Evolutionary conservation across 2,329 filamentous ascomycete genomes (phyloP).

Genomic region (Penicillium polonicum): DNA sequence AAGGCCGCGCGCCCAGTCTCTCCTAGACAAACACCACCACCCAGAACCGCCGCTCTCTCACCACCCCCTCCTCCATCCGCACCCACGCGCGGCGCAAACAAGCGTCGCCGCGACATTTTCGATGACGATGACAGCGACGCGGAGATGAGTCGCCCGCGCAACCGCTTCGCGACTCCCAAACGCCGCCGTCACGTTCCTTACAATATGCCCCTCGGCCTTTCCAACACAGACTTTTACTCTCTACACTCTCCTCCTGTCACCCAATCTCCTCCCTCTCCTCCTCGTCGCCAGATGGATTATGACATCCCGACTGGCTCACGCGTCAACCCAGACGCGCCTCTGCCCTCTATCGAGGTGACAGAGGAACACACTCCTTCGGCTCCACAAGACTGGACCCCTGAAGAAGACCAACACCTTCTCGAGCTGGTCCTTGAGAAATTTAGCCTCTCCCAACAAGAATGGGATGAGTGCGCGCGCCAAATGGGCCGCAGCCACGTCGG

Average conservation of each 20-base stretch:
- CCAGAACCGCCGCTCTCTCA: conserved; percentile 14
- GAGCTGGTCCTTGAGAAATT: conserved; percentile 47
- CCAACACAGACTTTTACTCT: conserved; percentile 45
- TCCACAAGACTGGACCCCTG: conserved; percentile 36
- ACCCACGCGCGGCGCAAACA: conserved; percentile 39
- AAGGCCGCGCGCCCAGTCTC: conserved; percentile 25
- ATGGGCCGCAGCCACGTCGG: conserved; percentile 44
- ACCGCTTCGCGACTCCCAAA: conserved; percentile 46
- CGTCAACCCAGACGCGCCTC: conserved; percentile 34
- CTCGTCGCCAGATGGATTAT: conserved; percentile 12
- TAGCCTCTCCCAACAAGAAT: conserved; percentile 44
- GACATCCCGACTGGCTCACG: conserved; percentile 12
- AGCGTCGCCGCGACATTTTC: conserved; percentile 38
- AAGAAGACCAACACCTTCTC: conserved; percentile 45
- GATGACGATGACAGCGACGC: conserved; percentile 23
- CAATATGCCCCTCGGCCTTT: conserved; percentile 47
- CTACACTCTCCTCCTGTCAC: conserved; percentile 37
- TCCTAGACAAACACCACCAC: conserved; percentile 22
- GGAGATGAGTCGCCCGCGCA: conserved; percentile 12
- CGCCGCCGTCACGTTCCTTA: conserved; percentile 43
- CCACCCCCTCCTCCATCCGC: conserved; percentile 27
- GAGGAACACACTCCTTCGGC: conserved; percentile 17
- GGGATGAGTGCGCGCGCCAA: conserved; percentile 46
- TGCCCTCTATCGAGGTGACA: conserved; percentile 39
- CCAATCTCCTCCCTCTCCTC: conserved; percentile 33